A percentile compares a stretch with the other conserved stretches of the same genome.
Evolutionary conservation across 1,284 basidiomycete species (phyloP).

Genomic region (Hemileia vastatrix): DNA sequence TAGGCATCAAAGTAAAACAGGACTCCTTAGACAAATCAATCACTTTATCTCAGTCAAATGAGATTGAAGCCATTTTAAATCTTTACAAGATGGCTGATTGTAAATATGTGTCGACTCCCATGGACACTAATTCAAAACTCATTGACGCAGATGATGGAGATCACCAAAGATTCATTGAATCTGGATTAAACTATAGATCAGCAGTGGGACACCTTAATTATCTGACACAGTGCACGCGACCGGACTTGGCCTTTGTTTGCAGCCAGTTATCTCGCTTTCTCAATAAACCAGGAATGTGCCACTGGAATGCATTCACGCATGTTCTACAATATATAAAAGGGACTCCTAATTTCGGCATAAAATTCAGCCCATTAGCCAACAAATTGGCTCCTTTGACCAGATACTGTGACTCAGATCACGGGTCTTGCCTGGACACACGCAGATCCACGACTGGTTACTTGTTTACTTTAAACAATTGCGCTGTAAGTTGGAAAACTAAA

Average conservation of each 20-base stretch:
- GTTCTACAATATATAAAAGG: background rate
- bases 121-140: background rate
- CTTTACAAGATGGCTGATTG: background rate
- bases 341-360: background rate
- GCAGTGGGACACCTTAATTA: constrained; percentile 1
- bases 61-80: background rate
- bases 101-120: background rate
- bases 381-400: background rate
- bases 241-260: constrained; percentile 5
- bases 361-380: too few species aligned
- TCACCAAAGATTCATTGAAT: background rate
- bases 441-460: background rate
- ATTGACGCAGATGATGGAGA: background rate
- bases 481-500: background rate
- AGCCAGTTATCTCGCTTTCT: background rate
- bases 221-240: background rate
- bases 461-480: too few species aligned
- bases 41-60: too few species aligned
- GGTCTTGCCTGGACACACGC: background rate
- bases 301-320: background rate
- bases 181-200: background rate
- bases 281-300: background rate
- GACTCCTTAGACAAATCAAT: too few species aligned
- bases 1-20: too few species aligned
- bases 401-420: background rate